Percentiles rank a stretch among this genome's conserved stretches.
These are phyloP conservation scores for Vachellia pachyceras DNA, from an alignment of 306 rosid genomes.

Conservation along the genomic window DNA sequence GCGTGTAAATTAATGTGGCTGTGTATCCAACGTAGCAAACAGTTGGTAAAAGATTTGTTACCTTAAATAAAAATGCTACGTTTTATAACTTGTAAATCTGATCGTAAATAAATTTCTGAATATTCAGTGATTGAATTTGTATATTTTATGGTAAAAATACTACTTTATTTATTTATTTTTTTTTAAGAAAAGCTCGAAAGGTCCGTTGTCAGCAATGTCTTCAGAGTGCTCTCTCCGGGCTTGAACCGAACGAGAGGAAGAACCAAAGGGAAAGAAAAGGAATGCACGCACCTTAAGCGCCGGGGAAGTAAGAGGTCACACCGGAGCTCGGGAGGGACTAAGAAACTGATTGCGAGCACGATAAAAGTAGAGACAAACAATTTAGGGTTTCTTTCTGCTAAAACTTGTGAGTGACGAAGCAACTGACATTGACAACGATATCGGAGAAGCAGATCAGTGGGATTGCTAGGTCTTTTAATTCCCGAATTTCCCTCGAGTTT, in stretches of 20 bases:
- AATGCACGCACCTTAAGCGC: not conserved
- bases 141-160: no score
- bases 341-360: not conserved
- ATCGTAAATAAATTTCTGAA: no score
- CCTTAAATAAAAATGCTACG: no score
- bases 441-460: constrained; percentile 3
- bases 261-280: not conserved
- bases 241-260: not conserved
- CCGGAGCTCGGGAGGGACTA: constrained; percentile 16
- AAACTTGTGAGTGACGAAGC: not conserved
- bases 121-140: no score
- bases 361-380: not conserved
- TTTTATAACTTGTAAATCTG: no score
- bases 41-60: no score
- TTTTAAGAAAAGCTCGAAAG: not conserved
- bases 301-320: not conserved
- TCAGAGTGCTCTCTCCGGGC: not conserved
- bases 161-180: no score
- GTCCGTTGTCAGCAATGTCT: not conserved
- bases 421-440: not conserved
- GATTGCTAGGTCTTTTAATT: not conserved
- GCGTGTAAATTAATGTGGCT: no score
- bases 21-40: no score
- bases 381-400: constrained; percentile 24
- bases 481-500: constrained; percentile 10